A percentile compares a stretch with the other conserved stretches of the same genome.
Conservation (phyloP, 106 monocot genomes). For the Platanthera zijinensis region DNA sequence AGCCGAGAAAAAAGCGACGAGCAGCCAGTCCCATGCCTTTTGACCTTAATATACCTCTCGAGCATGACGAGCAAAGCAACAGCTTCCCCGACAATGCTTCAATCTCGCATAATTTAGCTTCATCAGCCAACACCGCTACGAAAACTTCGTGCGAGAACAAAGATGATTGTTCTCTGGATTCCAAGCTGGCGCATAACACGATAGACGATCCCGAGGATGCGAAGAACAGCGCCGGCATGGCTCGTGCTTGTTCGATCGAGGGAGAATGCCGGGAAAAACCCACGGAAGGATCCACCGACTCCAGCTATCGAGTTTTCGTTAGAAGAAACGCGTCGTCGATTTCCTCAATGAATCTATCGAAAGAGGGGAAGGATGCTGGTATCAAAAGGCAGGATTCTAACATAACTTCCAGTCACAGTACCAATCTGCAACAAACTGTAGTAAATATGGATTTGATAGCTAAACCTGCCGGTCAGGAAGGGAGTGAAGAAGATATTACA, state of each 20-base stretch:
- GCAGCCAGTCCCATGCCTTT: not conserved
- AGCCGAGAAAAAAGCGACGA: not conserved
- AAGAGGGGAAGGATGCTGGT: slow-evolving; percentile 1
- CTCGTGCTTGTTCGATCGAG: not conserved
- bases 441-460: not conserved
- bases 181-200: not conserved
- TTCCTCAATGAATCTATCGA: slow-evolving; percentile 1
- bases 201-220: not conserved
- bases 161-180: not conserved
- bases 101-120: not conserved
- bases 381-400: slow-evolving; percentile 8
- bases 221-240: not conserved
- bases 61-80: not conserved
- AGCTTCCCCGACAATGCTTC: slow-evolving; percentile 1
- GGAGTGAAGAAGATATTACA: slow-evolving; percentile 44
- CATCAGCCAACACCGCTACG: not conserved
- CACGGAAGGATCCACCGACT: slow-evolving; percentile 7
- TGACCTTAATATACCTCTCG: slow-evolving; percentile 9
- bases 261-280: slow-evolving; percentile 5
- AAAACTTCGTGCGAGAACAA: slow-evolving; percentile 6
- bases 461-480: slow-evolving; percentile 13
- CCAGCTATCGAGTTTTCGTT: not conserved
- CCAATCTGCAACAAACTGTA: slow-evolving; percentile 9
- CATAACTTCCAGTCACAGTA: slow-evolving; percentile 15
- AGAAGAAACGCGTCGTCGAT: not conserved